Conservation (phyloP, 2,329 filamentous ascomycete genomes). For the Phoma sp. region DNA sequence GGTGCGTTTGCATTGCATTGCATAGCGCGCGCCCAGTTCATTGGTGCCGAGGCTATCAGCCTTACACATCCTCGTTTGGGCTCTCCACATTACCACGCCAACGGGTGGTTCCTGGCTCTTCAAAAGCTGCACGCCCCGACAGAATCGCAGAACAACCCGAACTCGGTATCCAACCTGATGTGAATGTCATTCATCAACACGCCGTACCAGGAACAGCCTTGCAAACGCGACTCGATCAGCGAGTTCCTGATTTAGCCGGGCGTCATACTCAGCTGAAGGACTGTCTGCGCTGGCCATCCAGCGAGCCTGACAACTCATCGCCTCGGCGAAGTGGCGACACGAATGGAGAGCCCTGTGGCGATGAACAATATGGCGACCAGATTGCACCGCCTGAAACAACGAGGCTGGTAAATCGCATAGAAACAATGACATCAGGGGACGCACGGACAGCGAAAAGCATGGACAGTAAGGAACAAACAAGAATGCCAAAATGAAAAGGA, state of each 20-base stretch:
- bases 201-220: conserved; percentile 10
- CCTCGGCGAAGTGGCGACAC: conserved; percentile 20
- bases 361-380: conserved; percentile 20
- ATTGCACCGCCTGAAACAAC: conserved; percentile 8
- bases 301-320: conserved; percentile 34
- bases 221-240: conserved; percentile 7
- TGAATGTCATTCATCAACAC: conserved; percentile 7
- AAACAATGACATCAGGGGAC: conserved; percentile 35
- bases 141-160: conserved; percentile 5
- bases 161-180: conserved; percentile 7
- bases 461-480: conserved; percentile 21
- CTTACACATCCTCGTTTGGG: conserved; percentile 39
- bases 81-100: conserved; percentile 24
- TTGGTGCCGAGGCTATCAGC: conserved; percentile 35
- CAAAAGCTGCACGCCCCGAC: conserved; percentile 22
- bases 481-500: conserved; percentile 15
- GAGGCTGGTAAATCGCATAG: conserved; percentile 9
- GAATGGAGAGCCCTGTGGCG: conserved; percentile 13
- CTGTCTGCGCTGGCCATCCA: conserved; percentile 30
- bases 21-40: conserved; percentile 20
- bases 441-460: conserved; percentile 25
- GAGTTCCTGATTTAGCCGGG: conserved; percentile 5
- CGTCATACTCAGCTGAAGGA: conserved; percentile 25
- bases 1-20: conserved; percentile 31
- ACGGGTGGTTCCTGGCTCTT: conserved; percentile 41